Evolutionary conservation across 441 rosid genomes (phyloP).

Genomic region (Pelargonium australe): DNA sequence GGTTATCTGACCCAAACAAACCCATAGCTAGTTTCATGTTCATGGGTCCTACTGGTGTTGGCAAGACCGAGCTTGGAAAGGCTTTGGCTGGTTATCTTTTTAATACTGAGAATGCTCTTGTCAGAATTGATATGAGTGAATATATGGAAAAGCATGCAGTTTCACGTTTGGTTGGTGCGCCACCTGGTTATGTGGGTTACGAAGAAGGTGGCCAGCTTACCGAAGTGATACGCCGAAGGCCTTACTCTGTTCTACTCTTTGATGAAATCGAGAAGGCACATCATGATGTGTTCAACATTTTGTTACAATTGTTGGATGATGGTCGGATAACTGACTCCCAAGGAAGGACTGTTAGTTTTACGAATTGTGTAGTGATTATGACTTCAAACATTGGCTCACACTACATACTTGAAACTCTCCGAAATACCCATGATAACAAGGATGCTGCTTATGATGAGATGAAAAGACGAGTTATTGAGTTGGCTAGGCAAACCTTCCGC

Average conservation of each 20-base stretch:
- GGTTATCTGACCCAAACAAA: slow-evolving; percentile 87
- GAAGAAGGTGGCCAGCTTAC: slow-evolving; percentile 97
- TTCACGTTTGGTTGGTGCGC: slow-evolving; percentile 92
- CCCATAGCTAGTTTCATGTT: slow-evolving; percentile 98
- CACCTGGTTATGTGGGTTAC: slow-evolving; percentile 98
- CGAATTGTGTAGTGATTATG: slow-evolving; percentile 92
- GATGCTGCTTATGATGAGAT: slow-evolving; percentile 71
- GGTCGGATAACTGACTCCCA: slow-evolving; percentile 95
- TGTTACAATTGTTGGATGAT: slow-evolving; percentile 98
- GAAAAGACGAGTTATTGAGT: slow-evolving; percentile 77
- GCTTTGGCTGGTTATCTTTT: slow-evolving; percentile 90
- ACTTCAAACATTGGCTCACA: slow-evolving; percentile 97
- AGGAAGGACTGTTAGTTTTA: slow-evolving; percentile 95
- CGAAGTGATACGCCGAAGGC: slow-evolving; percentile 93
- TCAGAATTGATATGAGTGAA: slow-evolving; percentile 97
- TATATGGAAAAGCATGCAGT: slow-evolving; percentile 97
- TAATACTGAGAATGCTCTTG: slow-evolving; percentile 96
- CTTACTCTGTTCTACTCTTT: slow-evolving; percentile 80
- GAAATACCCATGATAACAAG: slow-evolving; percentile 36
- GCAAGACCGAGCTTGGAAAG: slow-evolving; percentile 94
- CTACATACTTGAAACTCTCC: slow-evolving; percentile 48
- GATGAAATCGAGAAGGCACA: slow-evolving; percentile 99
- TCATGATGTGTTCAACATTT: slow-evolving; percentile 96
- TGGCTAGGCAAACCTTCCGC: slow-evolving; percentile 87
- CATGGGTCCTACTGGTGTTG: slow-evolving; percentile 99